These are phyloP conservation scores for Cephalotrichum gorgonifer DNA, from an alignment of 2,329 filamentous ascomycete genomes.

Conservation along the genomic window DNA sequence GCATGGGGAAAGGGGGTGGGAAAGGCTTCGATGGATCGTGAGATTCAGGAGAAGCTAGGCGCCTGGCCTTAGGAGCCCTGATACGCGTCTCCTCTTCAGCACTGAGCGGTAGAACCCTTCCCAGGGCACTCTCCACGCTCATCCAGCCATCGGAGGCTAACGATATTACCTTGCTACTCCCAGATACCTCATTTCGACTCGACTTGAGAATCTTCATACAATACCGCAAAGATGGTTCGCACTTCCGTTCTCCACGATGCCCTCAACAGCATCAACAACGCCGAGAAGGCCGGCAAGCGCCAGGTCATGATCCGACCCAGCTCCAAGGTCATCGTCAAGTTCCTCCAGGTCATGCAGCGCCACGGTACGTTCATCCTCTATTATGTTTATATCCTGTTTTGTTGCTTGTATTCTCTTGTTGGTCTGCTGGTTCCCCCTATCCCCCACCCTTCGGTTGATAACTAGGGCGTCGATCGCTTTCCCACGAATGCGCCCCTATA, in stretches of 20 bases:
- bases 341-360: slow-evolving; percentile 98
- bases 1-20: slow-evolving; percentile 3
- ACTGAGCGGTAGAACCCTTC: slow-evolving; percentile 64
- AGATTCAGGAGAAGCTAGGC: too few species aligned
- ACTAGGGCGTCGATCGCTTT: slow-evolving; percentile 86
- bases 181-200: slow-evolving; percentile 57
- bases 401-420: too few species aligned
- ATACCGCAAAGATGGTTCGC: slow-evolving; percentile 88
- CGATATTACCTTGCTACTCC: slow-evolving; percentile 22
- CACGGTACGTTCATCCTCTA: slow-evolving; percentile 65
- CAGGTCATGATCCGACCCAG: slow-evolving; percentile 96
- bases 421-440: background rate
- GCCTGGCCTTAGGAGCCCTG: slow-evolving; percentile 13
- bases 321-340: slow-evolving; percentile 99
- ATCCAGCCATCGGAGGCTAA: slow-evolving; percentile 56
- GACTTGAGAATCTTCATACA: slow-evolving; percentile 70
- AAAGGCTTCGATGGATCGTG: too few species aligned
- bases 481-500: slow-evolving; percentile 98
- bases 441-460: slow-evolving; percentile 75
- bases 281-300: slow-evolving; percentile 99
- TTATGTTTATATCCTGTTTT: background rate
- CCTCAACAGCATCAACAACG: slow-evolving; percentile 99
- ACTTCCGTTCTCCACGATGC: slow-evolving; percentile 99
- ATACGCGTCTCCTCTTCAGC: slow-evolving; percentile 56
- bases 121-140: slow-evolving; percentile 63